Evolutionary conservation across 2,329 filamentous ascomycete species (phyloP).

Genomic region (Alternaria triticimaculans): DNA sequence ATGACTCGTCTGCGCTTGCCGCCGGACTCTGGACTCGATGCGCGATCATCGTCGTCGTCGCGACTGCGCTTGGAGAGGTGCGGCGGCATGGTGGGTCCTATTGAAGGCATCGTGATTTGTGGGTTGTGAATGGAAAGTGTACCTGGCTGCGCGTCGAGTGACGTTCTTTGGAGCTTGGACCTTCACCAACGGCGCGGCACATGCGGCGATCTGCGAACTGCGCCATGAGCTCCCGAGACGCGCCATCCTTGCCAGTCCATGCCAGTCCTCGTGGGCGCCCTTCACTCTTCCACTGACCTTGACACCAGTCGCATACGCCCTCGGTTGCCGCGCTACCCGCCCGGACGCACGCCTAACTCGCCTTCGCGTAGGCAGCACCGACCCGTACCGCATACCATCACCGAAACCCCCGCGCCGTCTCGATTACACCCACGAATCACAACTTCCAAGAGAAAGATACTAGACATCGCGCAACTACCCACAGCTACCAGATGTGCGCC

Average conservation of each 20-base stretch:
- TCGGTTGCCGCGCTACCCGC: not conserved
- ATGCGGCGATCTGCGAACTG: constrained; percentile 19
- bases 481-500: constrained; percentile 22
- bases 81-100: constrained; percentile 74
- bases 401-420: constrained; percentile 19
- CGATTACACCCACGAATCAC: not conserved
- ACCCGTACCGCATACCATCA: constrained; percentile 11
- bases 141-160: constrained; percentile 5
- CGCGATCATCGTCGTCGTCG: constrained; percentile 53
- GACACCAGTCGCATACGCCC: not conserved
- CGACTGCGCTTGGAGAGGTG: constrained; percentile 64
- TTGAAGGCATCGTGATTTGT: constrained; percentile 64
- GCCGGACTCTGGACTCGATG: constrained; percentile 49
- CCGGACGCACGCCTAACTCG: not conserved
- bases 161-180: constrained; percentile 31
- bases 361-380: constrained; percentile 9
- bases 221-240: constrained; percentile 20
- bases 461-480: not conserved
- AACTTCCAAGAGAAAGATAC: not conserved
- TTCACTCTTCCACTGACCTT: not conserved
- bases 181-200: constrained; percentile 20
- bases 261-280: not conserved
- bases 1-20: constrained; percentile 61
- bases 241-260: not conserved
- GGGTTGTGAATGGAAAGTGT: constrained; percentile 17